Percentiles rank a stretch among this genome's conserved stretches.
These are phyloP conservation scores for Rhododendron henanense DNA, from an alignment of 148 eudicot genomes.

Conservation along the genomic window DNA sequence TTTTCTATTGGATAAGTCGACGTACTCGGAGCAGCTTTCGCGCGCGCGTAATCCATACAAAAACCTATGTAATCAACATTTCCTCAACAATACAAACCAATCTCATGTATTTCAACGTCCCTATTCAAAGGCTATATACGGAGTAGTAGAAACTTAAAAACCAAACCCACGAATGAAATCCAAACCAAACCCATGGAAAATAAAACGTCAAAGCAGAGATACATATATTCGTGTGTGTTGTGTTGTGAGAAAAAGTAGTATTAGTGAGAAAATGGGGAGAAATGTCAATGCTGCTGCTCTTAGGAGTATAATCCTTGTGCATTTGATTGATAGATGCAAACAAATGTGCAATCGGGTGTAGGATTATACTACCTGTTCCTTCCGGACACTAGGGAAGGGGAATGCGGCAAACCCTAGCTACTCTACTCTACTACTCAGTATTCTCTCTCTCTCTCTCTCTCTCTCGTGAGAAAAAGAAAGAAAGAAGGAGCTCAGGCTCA, in stretches of 20 bases:
- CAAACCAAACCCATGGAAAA: background rate
- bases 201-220: background rate
- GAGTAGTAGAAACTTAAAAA: background rate
- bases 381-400: background rate
- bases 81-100: background rate
- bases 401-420: background rate
- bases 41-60: background rate
- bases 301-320: background rate
- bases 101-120: background rate
- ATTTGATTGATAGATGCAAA: background rate
- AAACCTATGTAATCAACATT: background rate
- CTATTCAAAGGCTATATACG: background rate
- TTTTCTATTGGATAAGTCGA: background rate
- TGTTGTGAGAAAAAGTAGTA: too few species aligned
- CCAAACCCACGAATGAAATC: background rate
- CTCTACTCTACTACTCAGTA: background rate
- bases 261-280: too few species aligned
- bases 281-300: background rate
- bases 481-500: background rate
- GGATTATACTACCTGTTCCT: background rate
- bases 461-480: background rate
- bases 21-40: background rate
- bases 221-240: background rate
- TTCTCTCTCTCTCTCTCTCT: too few species aligned
- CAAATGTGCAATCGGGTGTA: background rate